Evolutionary conservation across 352 stramenopile species (phyloP), one percentile per base, ranked within the genome.

Genomic region (Plasmopara muralis): DNA sequence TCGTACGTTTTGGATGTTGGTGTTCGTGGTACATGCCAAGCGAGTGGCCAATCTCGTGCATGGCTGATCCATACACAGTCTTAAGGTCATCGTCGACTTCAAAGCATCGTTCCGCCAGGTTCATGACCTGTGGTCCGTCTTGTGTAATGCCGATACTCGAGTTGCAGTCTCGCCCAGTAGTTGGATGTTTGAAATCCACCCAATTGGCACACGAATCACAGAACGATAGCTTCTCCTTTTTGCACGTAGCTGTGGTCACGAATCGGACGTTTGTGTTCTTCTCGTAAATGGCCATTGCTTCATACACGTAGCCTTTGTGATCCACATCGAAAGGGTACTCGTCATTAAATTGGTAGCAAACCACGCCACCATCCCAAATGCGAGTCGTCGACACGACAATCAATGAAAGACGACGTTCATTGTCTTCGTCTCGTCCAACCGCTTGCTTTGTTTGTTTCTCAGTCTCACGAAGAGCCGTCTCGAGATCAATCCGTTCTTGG

Each of bases 21-120:
- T 91, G 77, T 59, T 91, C 81, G 62, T 91, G 78, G 68, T 89
- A 91, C 47, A 91, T 59, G 7, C 78, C 81, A 10, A 91, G 52
- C 28, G 68, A 72, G 63, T 91, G 81, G n/a, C 77, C 72, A 34
- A 91, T 85, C 50, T 91, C 81, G 65, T 91, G 80, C 73, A 91
- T 87, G 60, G 76, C 74, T 43, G 77, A 80, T 13, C 80, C 80
- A 51, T 82, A 88, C 46, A 79, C 75, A 15, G 75, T 77, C 66
- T 88, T 88, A 42, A 85, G 68, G 25, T 70, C 60, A 57, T 84
- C 73, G 58, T 90, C 78, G 46, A 78, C 71, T 51, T 87, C 75
- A 44, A 89, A 89, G 63, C 78, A 89, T 13, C 78, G 78, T 50
- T 87, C 78, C 2, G 78, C 73, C 4, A 89, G 66, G 60, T 85